These are phyloP conservation scores for Rhododendron vialii DNA, from an alignment of 148 eudicot species.

Conservation along the genomic window DNA sequence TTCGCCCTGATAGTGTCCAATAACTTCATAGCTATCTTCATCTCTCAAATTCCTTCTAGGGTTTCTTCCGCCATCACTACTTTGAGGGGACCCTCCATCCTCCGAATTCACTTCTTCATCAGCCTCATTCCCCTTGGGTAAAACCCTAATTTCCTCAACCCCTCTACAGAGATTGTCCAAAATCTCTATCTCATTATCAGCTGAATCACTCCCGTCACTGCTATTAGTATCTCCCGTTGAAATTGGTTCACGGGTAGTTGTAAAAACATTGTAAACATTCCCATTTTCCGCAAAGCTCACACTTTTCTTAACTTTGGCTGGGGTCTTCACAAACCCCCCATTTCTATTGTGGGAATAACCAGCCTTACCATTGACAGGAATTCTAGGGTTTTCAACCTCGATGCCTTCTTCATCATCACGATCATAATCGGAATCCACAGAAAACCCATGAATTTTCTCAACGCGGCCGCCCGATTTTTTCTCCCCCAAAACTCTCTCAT, in stretches of 20 bases:
- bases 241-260: conserved; percentile 12
- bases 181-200: conserved; percentile 22
- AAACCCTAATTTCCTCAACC: conserved; percentile 40
- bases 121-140: conserved; percentile 31
- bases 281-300: conserved; percentile 69
- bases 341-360: conserved; percentile 17
- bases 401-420: conserved; percentile 37
- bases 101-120: conserved; percentile 37
- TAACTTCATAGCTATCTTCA: conserved; percentile 14
- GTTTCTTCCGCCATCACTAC: conserved; percentile 36
- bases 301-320: conserved; percentile 38
- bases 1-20: conserved; percentile 18
- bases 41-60: conserved; percentile 16
- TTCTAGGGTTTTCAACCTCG: conserved; percentile 24
- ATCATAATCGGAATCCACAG: conserved; percentile 35
- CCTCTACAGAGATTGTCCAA: conserved; percentile 21
- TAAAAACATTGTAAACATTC: conserved; percentile 32
- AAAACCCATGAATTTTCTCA: conserved; percentile 39
- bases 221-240: conserved; percentile 24
- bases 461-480: conserved; percentile 39
- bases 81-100: conserved; percentile 33
- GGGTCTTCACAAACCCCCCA: conserved; percentile 23
- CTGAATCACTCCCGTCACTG: conserved; percentile 27
- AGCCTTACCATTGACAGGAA: conserved; percentile 14
- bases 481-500: conserved; percentile 32